Conservation (phyloP, 2,329 filamentous ascomycete genomes). For the Apiospora rasikravindrae region DNA sequence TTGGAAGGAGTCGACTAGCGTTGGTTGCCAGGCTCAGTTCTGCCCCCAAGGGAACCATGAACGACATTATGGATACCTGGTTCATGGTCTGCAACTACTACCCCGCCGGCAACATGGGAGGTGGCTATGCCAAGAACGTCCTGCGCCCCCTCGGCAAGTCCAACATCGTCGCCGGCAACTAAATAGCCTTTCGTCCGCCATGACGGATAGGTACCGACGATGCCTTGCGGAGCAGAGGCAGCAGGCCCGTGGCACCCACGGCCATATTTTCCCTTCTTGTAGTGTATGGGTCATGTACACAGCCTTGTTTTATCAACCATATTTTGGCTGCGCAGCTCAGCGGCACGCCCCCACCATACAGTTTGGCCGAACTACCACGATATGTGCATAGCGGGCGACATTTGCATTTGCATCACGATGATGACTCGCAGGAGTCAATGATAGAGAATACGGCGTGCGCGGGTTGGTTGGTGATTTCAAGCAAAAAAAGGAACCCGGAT, state of each 20-base stretch:
- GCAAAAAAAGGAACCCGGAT: slow-evolving; percentile 11
- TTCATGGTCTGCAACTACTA: slow-evolving; percentile 92
- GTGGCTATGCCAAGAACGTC: slow-evolving; percentile 57
- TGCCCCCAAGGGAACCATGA: slow-evolving; percentile 53
- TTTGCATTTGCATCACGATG: slow-evolving; percentile 23
- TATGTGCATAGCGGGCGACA: slow-evolving; percentile 22
- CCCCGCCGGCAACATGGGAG: slow-evolving; percentile 64
- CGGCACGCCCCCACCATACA: slow-evolving; percentile 6
- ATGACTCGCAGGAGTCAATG: slow-evolving; percentile 21
- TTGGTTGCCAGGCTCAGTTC: slow-evolving; percentile 67
- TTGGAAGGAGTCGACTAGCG: slow-evolving; percentile 65
- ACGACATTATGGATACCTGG: slow-evolving; percentile 58
- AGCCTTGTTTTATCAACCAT: slow-evolving; percentile 21
- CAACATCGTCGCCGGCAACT: slow-evolving; percentile 28
- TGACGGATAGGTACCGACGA: slow-evolving; percentile 3
- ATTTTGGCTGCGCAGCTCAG: slow-evolving; percentile 19
- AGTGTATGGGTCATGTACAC: slow-evolving; percentile 22
- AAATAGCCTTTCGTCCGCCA: neutral
- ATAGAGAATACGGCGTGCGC: neutral
- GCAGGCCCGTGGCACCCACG: slow-evolving; percentile 19
- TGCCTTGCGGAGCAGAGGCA: slow-evolving; percentile 23
- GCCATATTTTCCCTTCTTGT: slow-evolving; percentile 20
- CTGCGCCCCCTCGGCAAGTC: slow-evolving; percentile 45
- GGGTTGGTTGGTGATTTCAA: slow-evolving; percentile 15
- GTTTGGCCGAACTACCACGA: slow-evolving; percentile 8